Evolutionary conservation across 2,329 filamentous ascomycete genomes (phyloP), one percentile per base, ranked within the genome.

Genomic region (Trichophaea hybrida): DNA sequence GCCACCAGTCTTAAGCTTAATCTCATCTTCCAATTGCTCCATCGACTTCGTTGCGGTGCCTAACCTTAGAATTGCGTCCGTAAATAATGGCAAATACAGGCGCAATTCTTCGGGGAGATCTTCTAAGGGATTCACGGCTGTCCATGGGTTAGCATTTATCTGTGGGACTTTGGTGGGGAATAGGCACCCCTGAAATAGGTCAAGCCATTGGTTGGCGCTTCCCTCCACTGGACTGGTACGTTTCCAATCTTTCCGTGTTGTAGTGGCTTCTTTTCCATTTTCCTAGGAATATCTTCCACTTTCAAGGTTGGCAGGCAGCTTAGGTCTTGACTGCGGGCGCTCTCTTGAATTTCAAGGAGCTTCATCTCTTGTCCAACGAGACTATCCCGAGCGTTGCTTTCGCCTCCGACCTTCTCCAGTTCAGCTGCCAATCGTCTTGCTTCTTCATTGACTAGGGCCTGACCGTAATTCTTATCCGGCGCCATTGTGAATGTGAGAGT

Each of bases 1-100:
- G 7, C 93, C 93, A 17, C 93, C 93, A 1, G 93, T 97, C 75
- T 94, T 94, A 34, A 97, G 78, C 72, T 97, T 97, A 72, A 98
- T 96, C 58, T 90, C 74, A 69, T 97, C 93, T 72, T 98, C 93
- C 55, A 97, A 80, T 71, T 96, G 84, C 71, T 96, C 93, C 85
- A 95, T 96, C 0, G 83, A 83, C 77, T 86, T 86, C 61, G 83
- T 80, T 67, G 85, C 86, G 1, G 91, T 98, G 12, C 93, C 93
- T 6, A 98, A 79, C 17, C 93, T 85, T 86, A 96, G 93, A 62
- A 98, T 83, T 40, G 86, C 84, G 70, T 95, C 90, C 12, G 87
- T 89, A 70, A 97, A 97, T 0, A 98, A 75, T 0, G 93, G 93
- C 52, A 97, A 80, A 60, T 97, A 76, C 67, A 87, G 78, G 56